Conservation (phyloP, 1,284 basidiomycete species). For the Ceratobasidium papillatum region DNA sequence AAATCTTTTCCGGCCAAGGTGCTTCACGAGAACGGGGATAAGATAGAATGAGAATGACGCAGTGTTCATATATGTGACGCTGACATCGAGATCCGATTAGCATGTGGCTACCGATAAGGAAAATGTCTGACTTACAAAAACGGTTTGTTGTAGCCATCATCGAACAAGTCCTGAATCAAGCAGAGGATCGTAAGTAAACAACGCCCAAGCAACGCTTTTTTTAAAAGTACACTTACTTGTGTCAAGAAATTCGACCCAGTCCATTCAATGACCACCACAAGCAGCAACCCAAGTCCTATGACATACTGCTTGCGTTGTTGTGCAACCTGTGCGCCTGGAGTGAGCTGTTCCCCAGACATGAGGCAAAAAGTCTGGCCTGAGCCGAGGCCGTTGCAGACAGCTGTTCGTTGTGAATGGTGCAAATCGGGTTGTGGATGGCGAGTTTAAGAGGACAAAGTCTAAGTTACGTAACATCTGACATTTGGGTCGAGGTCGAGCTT, state of each 20-base stretch:
- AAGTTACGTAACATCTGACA: conserved; percentile 19
- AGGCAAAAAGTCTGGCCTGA: conserved; percentile 2
- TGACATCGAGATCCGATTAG: conserved; percentile 49
- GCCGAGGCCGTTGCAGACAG: conserved; percentile 18
- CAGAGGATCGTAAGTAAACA: conserved; percentile 41
- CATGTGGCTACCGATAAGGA: conserved; percentile 9
- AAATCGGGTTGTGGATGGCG: conserved; percentile 28
- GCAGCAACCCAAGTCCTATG: conserved; percentile 74
- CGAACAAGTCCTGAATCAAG: conserved; percentile 66
- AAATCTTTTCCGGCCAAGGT: conserved; percentile 49
- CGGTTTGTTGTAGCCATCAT: conserved; percentile 79
- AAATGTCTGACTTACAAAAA: conserved; percentile 66
- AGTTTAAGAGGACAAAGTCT: conserved; percentile 4
- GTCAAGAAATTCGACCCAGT: conserved; percentile 81
- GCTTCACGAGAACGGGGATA: conserved; percentile 69
- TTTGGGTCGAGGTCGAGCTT: background rate
- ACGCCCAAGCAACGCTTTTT: background rate
- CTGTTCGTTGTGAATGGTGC: conserved; percentile 31
- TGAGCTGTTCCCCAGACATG: conserved; percentile 19
- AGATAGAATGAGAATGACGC: conserved; percentile 91
- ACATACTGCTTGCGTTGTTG: conserved; percentile 62
- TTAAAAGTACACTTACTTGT: conserved; percentile 63
- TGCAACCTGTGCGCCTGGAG: conserved; percentile 16
- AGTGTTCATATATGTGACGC: conserved; percentile 88
- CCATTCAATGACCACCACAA: conserved; percentile 87